Conservation (phyloP, 2,329 filamentous ascomycete genomes). For the Ascocoryne sarcoides region DNA sequence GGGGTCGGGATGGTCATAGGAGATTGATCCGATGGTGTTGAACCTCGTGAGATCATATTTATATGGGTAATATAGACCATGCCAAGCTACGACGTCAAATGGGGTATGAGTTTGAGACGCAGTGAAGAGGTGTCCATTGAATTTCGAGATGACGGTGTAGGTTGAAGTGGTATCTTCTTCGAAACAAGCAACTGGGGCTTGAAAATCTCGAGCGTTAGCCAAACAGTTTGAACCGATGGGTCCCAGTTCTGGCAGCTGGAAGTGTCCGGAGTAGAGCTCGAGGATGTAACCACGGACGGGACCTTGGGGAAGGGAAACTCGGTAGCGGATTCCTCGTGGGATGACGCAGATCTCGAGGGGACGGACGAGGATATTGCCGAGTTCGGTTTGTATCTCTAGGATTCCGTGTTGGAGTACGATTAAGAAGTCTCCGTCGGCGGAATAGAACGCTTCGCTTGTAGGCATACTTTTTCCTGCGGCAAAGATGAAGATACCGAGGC, state of each 20-base stretch:
- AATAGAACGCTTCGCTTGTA: slow-evolving; percentile 69
- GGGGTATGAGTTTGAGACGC: slow-evolving; percentile 61
- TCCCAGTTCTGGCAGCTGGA: slow-evolving; percentile 61
- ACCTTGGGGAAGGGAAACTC: slow-evolving; percentile 54
- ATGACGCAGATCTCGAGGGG: slow-evolving; percentile 73
- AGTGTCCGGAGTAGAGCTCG: slow-evolving; percentile 67
- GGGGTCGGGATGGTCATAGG: slow-evolving; percentile 70
- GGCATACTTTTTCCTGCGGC: slow-evolving; percentile 72
- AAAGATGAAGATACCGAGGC: slow-evolving; percentile 73
- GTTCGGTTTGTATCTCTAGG: slow-evolving; percentile 68
- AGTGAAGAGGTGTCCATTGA: slow-evolving; percentile 57
- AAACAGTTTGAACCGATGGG: slow-evolving; percentile 66
- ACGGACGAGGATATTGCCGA: slow-evolving; percentile 65
- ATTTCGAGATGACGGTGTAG: slow-evolving; percentile 52
- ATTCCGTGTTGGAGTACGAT: slow-evolving; percentile 68
- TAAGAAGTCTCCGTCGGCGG: slow-evolving; percentile 70
- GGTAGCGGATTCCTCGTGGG: slow-evolving; percentile 65
- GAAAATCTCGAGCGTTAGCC: slow-evolving; percentile 70
- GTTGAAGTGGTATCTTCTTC: slow-evolving; percentile 42
- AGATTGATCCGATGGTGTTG: slow-evolving; percentile 64
- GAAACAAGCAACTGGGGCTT: slow-evolving; percentile 61
- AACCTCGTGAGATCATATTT: slow-evolving; percentile 76
- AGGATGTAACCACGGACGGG: slow-evolving; percentile 65
- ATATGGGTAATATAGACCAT: slow-evolving; percentile 71
- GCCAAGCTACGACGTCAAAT: slow-evolving; percentile 74